Base-by-base conservation (phyloP, 768 basidiomycete species). In the Mycena crocata region DNA sequence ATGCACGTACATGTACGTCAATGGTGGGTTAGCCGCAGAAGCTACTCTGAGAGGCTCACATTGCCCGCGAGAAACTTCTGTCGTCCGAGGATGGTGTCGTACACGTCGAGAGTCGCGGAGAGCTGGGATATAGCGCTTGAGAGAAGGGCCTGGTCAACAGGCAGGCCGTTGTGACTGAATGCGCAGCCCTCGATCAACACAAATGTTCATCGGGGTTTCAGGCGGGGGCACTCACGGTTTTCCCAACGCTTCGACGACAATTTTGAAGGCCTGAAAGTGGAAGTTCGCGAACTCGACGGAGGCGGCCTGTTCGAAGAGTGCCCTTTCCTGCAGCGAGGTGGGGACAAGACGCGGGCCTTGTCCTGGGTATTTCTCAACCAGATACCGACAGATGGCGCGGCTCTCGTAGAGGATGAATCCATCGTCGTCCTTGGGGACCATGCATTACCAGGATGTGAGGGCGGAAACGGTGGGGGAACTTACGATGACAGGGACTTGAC, bases 31-130 rank as follows among this genome's bases (percentile, higher is more conserved):
- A 19, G 40, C 14, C 21, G 7, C 40, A 42, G 7, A 42, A n/a
- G n/a, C n/a, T n/a, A n/a, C n/a, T n/a, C n/a, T n/a, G n/a, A n/a
- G n/a, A 42, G 5, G 21, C 40, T 42, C 40, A 42, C 40, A 42
- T 42, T 42, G 8, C 89, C 89, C 21, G 83, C 86, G 37, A 90
- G 71, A 73, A 87, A 90, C 69, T 82, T 83, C 64, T 86, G 83
- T 73, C 87, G 89, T 28, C 80, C 74, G 34, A 92, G 79, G 60
- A 91, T 86, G 17, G 68, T 60, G 31, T 91, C 89, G 74, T 90
- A 91, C 1, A 75, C 87, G 32, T 84, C 81, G 24, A 90, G 79
- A 66, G 81, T 85, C 0, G 65, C 76, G 37, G 80, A 76, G 21
- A 87, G 76, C 2, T 70, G 70, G 5, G 57, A 48, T 14, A 77